Conservation (phyloP, 345 rosid species). For the Melaleuca alternifolia region DNA sequence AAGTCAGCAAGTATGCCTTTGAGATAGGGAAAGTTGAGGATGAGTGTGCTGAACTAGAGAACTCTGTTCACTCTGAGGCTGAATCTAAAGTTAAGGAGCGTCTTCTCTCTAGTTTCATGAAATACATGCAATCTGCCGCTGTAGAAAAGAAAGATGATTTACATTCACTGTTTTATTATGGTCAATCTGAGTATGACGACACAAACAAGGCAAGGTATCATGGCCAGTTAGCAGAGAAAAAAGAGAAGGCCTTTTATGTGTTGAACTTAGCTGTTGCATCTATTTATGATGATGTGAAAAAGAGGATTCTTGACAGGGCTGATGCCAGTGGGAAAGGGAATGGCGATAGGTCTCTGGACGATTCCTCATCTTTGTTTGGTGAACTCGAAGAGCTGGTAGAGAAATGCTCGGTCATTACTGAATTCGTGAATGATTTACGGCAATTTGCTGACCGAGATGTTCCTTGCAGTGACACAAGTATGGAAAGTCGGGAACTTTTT, state of each 20-base stretch:
- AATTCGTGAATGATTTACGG: slow-evolving; percentile 45
- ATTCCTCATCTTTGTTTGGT: slow-evolving; percentile 34
- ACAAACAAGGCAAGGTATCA: slow-evolving; percentile 19
- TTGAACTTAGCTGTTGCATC: slow-evolving; percentile 44
- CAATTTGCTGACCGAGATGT: slow-evolving; percentile 31
- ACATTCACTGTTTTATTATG: slow-evolving; percentile 17
- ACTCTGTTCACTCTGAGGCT: slow-evolving; percentile 48
- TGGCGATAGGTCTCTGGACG: slow-evolving; percentile 17
- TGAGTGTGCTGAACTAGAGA: slow-evolving; percentile 50
- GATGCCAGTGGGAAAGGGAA: slow-evolving; percentile 24
- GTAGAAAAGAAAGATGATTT: slow-evolving; percentile 36
- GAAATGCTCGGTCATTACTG: slow-evolving; percentile 52
- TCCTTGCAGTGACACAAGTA: slow-evolving; percentile 12
- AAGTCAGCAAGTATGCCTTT: slow-evolving; percentile 42
- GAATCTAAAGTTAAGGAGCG: slow-evolving; percentile 71
- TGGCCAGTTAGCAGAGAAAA: slow-evolving; percentile 42
- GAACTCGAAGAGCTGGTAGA: slow-evolving; percentile 74
- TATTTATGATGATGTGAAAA: slow-evolving; percentile 48
- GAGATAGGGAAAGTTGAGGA: slow-evolving; percentile 56
- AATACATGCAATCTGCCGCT: slow-evolving; percentile 58
- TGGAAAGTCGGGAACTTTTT: slow-evolving; percentile 14
- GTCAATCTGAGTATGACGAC: slow-evolving; percentile 17
- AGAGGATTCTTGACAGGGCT: slow-evolving; percentile 31
- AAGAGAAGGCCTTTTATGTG: slow-evolving; percentile 43
- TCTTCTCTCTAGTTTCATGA: slow-evolving; percentile 53